Conservation (phyloP, 257 asterid genomes). For the Przewalskia tangutica region DNA sequence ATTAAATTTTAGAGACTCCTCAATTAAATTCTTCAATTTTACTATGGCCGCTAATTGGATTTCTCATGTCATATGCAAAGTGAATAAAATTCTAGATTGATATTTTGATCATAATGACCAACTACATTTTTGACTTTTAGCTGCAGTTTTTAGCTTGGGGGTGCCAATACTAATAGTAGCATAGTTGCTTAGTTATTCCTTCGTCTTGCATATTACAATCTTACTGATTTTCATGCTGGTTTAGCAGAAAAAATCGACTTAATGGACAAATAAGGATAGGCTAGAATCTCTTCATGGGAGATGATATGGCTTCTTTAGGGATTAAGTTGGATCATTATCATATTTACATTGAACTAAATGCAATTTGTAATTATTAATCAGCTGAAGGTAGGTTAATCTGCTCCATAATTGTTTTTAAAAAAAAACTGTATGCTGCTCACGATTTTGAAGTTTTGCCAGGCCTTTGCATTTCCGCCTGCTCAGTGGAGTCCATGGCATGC, state of each 20-base stretch:
- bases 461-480: slow-evolving; percentile 27
- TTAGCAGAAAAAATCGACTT: not conserved
- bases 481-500: slow-evolving; percentile 31
- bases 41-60: not conserved
- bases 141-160: not conserved
- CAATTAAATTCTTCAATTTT: not conserved
- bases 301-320: not conserved
- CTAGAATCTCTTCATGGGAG: not conserved
- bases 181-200: not conserved
- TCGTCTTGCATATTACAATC: not conserved
- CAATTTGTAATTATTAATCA: too few relatives aligned
- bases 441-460: slow-evolving; percentile 40
- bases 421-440: slow-evolving; percentile 3
- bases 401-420: not conserved
- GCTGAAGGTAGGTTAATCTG: too few relatives aligned
- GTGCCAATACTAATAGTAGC: not conserved
- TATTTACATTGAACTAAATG: not conserved
- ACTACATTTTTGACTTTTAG: not conserved
- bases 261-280: not conserved
- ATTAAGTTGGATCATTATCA: not conserved
- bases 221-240: not conserved
- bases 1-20: not conserved
- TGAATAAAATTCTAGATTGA: not conserved
- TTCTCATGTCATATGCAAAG: not conserved
- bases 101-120: not conserved